Evolutionary conservation across 1,284 basidiomycete genomes (phyloP), one percentile per base, ranked within the genome.

Genomic region (Ceratobasidium sp.): DNA sequence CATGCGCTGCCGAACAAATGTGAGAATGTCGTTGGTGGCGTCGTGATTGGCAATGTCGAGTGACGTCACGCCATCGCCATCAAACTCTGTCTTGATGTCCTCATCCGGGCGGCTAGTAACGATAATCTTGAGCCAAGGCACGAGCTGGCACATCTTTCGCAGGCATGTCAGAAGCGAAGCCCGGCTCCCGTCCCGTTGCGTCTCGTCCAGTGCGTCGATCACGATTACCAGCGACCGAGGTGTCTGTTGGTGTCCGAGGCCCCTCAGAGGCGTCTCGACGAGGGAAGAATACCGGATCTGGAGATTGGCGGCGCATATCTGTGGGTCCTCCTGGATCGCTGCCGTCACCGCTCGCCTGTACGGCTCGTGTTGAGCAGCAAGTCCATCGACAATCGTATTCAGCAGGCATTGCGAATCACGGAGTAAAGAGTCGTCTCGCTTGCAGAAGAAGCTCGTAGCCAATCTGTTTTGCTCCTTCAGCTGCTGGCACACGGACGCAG

Each of bases 121-220:
- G 18, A 68, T 6, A 20, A 68, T 8, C 46, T 33, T 68, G 2
- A 78, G 27, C 16, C 48, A 57, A 7, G 71, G 23, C 23, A 59
- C 69, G 30, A 68, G 48, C 2, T n/a, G 48, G 6, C 41, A 68
- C 33, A 74, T 60, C 5, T 27, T 35, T 8, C 20, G 52, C 1
- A 66, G 33, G 27, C 27, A 52, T 0, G 0, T 20, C 3, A 65
- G 33, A 6, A 74, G 60, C 8, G n/a, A 10, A 14, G 6, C 50
- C 8, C 66, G 60, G 18, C 33, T 16, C 6, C 8, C 65, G 20
- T 48, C 57, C 12, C 50, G 18, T 8, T 33, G 50, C 5, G 57
- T 75, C 54, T 78, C 77, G 35, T 78, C 77, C 2, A 78, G 69
- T 12, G 69, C 69, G 46, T 78, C 68, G 5, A 78, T 35, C 6